Evolutionary conservation across 192 early-diverging fungal genomes (phyloP), one percentile per base, ranked within the genome.

Genomic region (Coemansia sp.): DNA sequence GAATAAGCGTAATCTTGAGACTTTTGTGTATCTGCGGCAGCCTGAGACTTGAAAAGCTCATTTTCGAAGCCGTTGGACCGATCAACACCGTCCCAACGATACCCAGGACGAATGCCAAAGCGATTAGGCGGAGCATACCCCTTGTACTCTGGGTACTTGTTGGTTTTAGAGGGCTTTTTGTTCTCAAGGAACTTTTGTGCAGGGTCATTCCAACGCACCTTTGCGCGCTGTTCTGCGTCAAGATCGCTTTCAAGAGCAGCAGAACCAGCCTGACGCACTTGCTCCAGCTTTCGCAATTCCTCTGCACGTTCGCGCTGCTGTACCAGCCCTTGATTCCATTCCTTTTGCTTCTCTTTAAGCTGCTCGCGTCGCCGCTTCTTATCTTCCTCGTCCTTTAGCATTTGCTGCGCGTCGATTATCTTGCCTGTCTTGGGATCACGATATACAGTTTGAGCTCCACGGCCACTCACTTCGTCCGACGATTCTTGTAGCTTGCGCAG

Each of bases 31-130:
- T 46, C 55, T 1, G 72, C 31, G 11, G 38, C 39, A 10, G 72
- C 66, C 58, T 69, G 65, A 0, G 28, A 31, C 42, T 54, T 46
- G 42, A 85, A 83, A 5, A 68, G 47, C 21, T 82, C 72, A 4
- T 52, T 53, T 63, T 90, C 88, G 55, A 86, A 91, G 14, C 88
- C 88, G 60, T 89, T 91, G 6, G 83, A 84, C n/a, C 88, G 56
- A 55, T 91, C 87, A 4, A 91, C 85, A 11, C 88, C 88, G 58
- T 91, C 88, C 88, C 88, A 91, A 20, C 87, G 61, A 59, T 88
- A 87, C 10, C 88, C 88, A 1, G 88, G 87, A n/a, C 59, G 64
- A 26, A 91, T 89, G 12, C 78, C 78, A 60, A 83, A 89, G 2
- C 87, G 66, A 55, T 91, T 91, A 5, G 84, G 79, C 45, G 79